These are phyloP conservation scores for Clonostachys sp. DNA, from an alignment of 2,329 filamentous ascomycete species.

Conservation along the genomic window DNA sequence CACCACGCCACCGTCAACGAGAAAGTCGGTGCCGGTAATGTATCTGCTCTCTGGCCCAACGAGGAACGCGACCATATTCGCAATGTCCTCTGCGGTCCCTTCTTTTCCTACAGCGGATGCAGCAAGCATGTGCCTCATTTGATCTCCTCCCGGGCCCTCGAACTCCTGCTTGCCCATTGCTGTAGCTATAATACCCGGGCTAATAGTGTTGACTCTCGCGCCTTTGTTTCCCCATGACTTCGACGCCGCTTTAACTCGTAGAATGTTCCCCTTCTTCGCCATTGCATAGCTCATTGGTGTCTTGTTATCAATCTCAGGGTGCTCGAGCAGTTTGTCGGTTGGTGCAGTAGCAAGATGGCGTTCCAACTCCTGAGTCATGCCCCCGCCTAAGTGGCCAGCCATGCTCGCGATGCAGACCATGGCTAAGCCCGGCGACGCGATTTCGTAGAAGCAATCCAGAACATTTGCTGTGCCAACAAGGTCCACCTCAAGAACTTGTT, in stretches of 20 bases:
- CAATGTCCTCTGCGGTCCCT: background rate
- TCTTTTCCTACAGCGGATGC: background rate
- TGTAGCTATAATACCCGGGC: background rate
- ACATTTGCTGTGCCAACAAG: constrained; percentile 1
- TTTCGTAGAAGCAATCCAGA: background rate
- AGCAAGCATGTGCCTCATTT: constrained; percentile 1
- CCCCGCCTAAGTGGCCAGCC: background rate
- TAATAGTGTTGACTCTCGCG: background rate
- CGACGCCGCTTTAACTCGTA: background rate
- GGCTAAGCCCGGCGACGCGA: background rate
- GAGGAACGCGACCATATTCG: background rate
- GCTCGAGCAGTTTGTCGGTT: background rate
- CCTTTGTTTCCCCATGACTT: background rate
- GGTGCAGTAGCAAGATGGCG: background rate
- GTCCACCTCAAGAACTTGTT: background rate
- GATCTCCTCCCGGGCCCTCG: background rate
- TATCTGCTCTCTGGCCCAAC: background rate
- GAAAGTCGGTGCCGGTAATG: background rate
- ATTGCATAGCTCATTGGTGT: background rate
- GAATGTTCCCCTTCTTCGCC: background rate
- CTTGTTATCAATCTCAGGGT: background rate
- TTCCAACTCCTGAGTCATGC: background rate
- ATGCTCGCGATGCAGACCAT: background rate
- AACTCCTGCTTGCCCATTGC: background rate
- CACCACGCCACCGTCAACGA: background rate